Evolutionary conservation across 805 yeast genomes (phyloP).

Genomic region (Kluyveromyces lactis): DNA sequence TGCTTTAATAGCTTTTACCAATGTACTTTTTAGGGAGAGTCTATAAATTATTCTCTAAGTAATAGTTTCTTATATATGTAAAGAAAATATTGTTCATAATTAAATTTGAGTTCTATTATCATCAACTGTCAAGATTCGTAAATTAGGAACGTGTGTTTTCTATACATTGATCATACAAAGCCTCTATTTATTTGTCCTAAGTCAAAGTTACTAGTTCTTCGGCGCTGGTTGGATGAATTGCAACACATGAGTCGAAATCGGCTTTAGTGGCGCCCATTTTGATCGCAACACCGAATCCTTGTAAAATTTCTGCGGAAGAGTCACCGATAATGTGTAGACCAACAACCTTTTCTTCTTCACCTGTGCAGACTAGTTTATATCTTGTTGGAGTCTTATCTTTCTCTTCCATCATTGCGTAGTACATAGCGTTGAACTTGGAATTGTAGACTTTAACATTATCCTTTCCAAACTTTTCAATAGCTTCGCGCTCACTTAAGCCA

Average conservation of each 20-base stretch:
- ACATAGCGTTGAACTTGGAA: slow-evolving; percentile 85
- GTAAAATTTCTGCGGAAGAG: slow-evolving; percentile 81
- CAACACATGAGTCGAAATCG: slow-evolving; percentile 93
- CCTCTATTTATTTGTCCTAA: no score
- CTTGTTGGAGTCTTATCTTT: slow-evolving; percentile 70
- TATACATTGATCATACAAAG: no score
- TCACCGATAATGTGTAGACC: slow-evolving; percentile 95
- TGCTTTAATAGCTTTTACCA: slow-evolving; percentile 1
- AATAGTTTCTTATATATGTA: slow-evolving; percentile 9
- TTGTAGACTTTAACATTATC: slow-evolving; percentile 75
- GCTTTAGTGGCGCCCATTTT: slow-evolving; percentile 99
- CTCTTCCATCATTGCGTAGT: slow-evolving; percentile 71
- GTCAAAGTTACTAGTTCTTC: slow-evolving; percentile 89
- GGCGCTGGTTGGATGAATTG: slow-evolving; percentile 97
- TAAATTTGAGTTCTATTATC: not conserved
- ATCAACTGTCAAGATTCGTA: no score
- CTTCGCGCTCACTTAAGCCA: slow-evolving; percentile 77
- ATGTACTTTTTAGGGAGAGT: slow-evolving; percentile 12
- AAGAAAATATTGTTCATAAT: slow-evolving; percentile 10
- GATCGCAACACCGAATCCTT: slow-evolving; percentile 96
- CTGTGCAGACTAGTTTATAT: slow-evolving; percentile 73
- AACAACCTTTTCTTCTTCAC: slow-evolving; percentile 83
- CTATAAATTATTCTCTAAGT: slow-evolving; percentile 8
- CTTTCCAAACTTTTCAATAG: slow-evolving; percentile 68
- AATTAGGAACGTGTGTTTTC: no score